Evolutionary conservation across 305 asterid species (phyloP), one percentile per base, ranked within the genome.

Genomic region (Fraxinus dipetala): DNA sequence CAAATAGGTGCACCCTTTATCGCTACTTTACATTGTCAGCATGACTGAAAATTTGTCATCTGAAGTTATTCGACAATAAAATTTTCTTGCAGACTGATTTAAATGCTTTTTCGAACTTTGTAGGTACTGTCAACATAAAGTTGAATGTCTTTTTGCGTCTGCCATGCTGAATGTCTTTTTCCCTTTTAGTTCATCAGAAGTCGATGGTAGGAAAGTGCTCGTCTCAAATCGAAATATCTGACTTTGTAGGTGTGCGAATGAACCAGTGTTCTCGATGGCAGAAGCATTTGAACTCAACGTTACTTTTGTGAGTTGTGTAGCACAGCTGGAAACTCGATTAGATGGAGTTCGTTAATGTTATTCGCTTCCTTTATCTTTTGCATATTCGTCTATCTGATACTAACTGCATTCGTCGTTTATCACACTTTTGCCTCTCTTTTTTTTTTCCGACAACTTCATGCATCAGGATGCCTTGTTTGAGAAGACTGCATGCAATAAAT

Each of bases 261-360:
- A 56, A 83, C 69, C 72, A 9, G 43, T 43, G 70, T 76, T 78
- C 31, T 54, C 70, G 18, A 18, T 80, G 56, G 38, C n/a, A 3
- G 75, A 13, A 48, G 63, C 22, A 51, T 51, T 51, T 16, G 24
- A 51, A 16, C 63, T 51, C 9, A 59, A 22, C 35, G 14, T 80
- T 86, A 72, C 67, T 79, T 80, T 28, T 74, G 81, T 59, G 65
- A 43, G 48, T 67, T 83, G 65, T 82, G 81, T 87, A 67, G 81
- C 72, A 16, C 20, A 51, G 84, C 30, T 77, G 75, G 79, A 79
- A 77, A 81, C 79, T 61, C 78, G 75, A 32, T 65, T 65, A 81
- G 76, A 13, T 13, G 6, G 32, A 63, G 32, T 63, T 63, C 6
- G 72, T 63, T 63, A 63, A 22, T 24, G 18, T 28, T 30, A 1